Evolutionary conservation across 768 basidiomycete genomes (phyloP).

Genomic region (Mycena capillaripes): DNA sequence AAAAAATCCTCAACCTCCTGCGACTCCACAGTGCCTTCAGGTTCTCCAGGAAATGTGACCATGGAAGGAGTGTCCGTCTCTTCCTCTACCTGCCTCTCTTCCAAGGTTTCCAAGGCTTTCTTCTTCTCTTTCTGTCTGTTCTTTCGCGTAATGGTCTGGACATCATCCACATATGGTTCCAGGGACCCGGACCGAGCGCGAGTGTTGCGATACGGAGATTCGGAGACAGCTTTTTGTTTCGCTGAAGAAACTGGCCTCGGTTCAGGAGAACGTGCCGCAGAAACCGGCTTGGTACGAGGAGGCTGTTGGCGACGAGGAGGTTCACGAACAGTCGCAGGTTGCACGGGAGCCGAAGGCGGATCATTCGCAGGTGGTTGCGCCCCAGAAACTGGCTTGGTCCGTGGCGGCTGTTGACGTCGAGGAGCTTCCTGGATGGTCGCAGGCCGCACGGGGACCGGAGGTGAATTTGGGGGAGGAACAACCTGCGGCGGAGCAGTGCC

Average conservation of each 20-base stretch:
- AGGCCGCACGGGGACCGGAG: no score
- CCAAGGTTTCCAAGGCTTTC: conserved; percentile 13
- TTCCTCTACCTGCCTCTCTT: conserved; percentile 11
- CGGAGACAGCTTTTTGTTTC: background rate
- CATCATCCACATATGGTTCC: conserved; percentile 11
- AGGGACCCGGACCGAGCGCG: conserved; percentile 17
- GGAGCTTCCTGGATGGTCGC: background rate
- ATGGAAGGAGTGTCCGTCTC: background rate
- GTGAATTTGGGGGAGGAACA: background rate
- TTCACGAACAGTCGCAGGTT: background rate
- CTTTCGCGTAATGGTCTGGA: conserved; percentile 20
- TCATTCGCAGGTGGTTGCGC: conserved; percentile 3
- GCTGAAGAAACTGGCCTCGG: background rate
- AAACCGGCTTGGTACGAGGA: background rate
- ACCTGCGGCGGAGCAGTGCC: background rate
- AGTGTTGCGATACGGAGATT: conserved; percentile 10
- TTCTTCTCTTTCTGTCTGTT: conserved; percentile 12
- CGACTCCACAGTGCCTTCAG: conserved; percentile 19
- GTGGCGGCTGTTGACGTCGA: no score
- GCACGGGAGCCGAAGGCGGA: background rate
- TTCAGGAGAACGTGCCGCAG: background rate
- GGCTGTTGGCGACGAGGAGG: background rate
- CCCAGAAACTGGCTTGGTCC: no score
- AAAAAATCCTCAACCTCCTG: conserved; percentile 31
- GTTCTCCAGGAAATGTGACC: background rate